These are phyloP conservation scores for Erodium texanum DNA, from an alignment of 441 rosid genomes.

Conservation along the genomic window DNA sequence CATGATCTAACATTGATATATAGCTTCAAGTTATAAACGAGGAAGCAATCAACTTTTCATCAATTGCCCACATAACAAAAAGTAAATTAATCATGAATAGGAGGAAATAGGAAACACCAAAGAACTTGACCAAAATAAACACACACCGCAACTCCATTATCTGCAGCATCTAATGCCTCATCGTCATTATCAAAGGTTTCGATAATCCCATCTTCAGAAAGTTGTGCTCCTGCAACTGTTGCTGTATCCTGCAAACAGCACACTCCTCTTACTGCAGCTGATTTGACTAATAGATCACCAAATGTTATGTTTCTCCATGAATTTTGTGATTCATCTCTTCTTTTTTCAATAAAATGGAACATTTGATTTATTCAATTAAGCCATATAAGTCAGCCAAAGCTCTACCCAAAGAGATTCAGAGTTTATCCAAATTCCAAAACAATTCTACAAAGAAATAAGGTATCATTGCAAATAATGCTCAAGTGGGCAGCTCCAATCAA, in stretches of 20 bases:
- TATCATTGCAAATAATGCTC: neutral
- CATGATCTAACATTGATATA: no score
- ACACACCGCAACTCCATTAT: constrained; percentile 52
- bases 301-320: neutral
- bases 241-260: constrained; percentile 43
- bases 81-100: neutral
- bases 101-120: neutral
- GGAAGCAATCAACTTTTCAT: neutral
- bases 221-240: constrained; percentile 45
- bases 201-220: constrained; percentile 60
- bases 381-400: neutral
- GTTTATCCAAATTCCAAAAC: neutral
- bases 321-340: neutral
- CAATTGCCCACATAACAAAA: neutral
- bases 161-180: constrained; percentile 63
- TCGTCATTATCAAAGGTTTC: constrained; percentile 73
- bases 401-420: neutral
- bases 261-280: neutral
- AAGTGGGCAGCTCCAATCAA: no score
- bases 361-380: neutral
- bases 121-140: constrained; percentile 1
- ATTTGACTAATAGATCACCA: neutral
- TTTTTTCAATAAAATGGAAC: neutral
- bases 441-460: neutral
- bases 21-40: neutral